These are phyloP conservation scores for Trichoderma sp. DNA, from an alignment of 2,329 filamentous ascomycete species.

Conservation along the genomic window DNA sequence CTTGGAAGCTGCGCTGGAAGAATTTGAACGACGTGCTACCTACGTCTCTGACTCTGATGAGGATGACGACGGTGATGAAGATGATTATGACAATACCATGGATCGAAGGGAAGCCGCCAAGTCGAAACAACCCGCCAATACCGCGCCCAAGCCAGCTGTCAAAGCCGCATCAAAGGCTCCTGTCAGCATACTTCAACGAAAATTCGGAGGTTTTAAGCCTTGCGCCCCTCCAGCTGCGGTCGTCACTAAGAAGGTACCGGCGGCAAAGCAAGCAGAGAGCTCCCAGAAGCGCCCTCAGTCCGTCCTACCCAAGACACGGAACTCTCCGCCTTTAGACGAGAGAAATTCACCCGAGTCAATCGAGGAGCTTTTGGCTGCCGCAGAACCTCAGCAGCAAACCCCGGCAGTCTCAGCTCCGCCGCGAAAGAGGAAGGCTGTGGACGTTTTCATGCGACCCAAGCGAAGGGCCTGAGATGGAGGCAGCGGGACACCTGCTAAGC, in stretches of 20 bases:
- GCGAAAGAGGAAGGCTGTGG: conserved; percentile 52
- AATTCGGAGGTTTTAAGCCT: conserved; percentile 24
- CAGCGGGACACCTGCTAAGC: neutral
- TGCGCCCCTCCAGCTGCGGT: conserved; percentile 7
- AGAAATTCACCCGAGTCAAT: neutral
- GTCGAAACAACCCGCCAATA: conserved; percentile 16
- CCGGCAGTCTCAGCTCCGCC: conserved; percentile 18
- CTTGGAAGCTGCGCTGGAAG: conserved; percentile 37
- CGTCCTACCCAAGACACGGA: neutral
- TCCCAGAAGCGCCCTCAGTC: neutral
- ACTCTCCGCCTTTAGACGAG: neutral
- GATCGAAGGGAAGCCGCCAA: neutral
- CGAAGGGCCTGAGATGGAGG: conserved; percentile 37
- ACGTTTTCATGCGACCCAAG: conserved; percentile 57
- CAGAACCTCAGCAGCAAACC: neutral
- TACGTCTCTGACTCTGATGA: conserved; percentile 49
- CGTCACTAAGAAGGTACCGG: neutral
- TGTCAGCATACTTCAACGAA: conserved; percentile 10
- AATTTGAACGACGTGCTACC: conserved; percentile 44
- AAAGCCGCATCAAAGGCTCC: conserved; percentile 6
- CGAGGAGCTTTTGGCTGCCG: neutral
- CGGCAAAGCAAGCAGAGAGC: neutral
- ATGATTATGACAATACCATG: neutral
- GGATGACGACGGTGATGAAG: conserved; percentile 38
- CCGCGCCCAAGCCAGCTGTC: conserved; percentile 23